Conservation (phyloP, 2,329 filamentous ascomycete species). For the Chrysoporthe deuterocubensis region DNA sequence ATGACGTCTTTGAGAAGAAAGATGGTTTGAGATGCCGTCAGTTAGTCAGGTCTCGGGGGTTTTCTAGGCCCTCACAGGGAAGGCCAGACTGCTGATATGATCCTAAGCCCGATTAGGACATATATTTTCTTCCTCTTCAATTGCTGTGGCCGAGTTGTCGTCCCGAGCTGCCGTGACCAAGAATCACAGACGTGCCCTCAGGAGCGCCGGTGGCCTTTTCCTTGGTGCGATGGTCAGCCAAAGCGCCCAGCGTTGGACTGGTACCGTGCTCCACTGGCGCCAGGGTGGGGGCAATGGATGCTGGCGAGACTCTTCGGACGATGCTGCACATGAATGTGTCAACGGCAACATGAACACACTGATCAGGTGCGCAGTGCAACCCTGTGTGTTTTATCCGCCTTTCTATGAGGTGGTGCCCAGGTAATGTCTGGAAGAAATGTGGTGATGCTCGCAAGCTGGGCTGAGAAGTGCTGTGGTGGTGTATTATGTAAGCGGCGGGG, state of each 20-base stretch:
- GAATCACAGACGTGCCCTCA: background rate
- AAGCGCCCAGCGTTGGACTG: background rate
- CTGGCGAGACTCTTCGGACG: background rate
- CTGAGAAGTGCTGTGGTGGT: background rate
- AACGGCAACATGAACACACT: too few species aligned
- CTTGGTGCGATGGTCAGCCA: background rate
- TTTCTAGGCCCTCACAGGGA: background rate
- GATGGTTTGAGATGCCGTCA: background rate
- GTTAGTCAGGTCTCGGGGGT: background rate
- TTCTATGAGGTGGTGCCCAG: too few species aligned
- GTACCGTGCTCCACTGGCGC: background rate
- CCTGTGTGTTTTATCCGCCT: too few species aligned
- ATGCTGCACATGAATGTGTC: background rate
- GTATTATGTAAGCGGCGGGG: conserved; percentile 6
- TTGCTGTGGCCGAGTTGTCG: background rate
- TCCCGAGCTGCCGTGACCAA: background rate
- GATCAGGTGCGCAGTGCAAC: too few species aligned
- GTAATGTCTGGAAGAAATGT: too few species aligned
- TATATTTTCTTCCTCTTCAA: background rate
- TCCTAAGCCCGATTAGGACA: background rate
- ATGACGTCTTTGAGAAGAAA: conserved; percentile 17
- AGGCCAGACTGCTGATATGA: background rate
- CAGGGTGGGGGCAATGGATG: conserved; percentile 12
- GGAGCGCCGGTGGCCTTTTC: background rate
- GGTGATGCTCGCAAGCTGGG: background rate